phyloP scores from a whole-genome alignment of 805 yeast genomes.

The Phaffomyces thermotolerans region DNA sequence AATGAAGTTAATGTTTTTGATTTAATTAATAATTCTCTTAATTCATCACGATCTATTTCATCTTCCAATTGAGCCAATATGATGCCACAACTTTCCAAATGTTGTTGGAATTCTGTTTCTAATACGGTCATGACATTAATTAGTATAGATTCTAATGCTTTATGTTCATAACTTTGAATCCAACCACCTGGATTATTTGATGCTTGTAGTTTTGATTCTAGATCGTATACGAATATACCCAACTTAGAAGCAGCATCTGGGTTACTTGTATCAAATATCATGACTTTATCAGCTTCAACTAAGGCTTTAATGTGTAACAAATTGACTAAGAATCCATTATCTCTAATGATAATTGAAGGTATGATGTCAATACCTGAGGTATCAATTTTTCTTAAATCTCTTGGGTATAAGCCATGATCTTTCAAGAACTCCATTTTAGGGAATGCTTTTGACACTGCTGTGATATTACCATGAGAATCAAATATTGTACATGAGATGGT shows the following conservation, averaged over 20 bases:
- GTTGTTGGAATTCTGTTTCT: conserved; percentile 65
- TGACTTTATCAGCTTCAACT: conserved; percentile 70
- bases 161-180: conserved; percentile 63
- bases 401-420: conserved; percentile 69
- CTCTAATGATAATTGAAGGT: conserved; percentile 80
- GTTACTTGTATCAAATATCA: conserved; percentile 65
- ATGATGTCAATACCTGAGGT: conserved; percentile 73
- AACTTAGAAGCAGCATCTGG: conserved; percentile 56
- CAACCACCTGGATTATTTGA: conserved; percentile 18
- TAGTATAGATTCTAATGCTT: conserved; percentile 75
- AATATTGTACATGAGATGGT: conserved; percentile 60
- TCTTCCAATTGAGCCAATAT: conserved; percentile 68
- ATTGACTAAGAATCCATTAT: conserved; percentile 70
- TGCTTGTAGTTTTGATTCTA: conserved; percentile 61
- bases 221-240: conserved; percentile 77
- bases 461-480: conserved; percentile 65
- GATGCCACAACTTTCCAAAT: conserved; percentile 49
- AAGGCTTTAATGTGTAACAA: conserved; percentile 84
- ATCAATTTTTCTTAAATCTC: conserved; percentile 81
- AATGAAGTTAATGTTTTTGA: conserved; percentile 67
- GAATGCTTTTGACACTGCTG: conserved; percentile 71
- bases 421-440: conserved; percentile 71
- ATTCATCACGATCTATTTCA: conserved; percentile 67
- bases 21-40: conserved; percentile 65
- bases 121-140: conserved; percentile 73